A percentile compares a stretch with the other conserved stretches of the same genome.
These are phyloP conservation scores for Groenewaldozyma tartarivorans DNA, from an alignment of 805 yeast species.

Conservation along the genomic window DNA sequence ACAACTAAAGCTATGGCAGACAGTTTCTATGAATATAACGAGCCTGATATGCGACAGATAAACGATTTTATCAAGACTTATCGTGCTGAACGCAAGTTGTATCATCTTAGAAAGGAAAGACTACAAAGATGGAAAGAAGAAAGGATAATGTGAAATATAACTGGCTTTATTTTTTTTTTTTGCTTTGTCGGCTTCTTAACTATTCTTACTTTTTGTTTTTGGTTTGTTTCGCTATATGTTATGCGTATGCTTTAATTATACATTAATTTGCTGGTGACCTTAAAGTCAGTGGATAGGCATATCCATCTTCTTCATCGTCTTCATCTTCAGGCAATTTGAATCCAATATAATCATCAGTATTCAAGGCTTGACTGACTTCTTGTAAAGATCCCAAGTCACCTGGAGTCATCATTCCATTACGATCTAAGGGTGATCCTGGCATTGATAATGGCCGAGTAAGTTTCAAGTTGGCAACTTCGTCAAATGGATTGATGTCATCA, in stretches of 20 bases:
- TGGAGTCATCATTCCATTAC: constrained; percentile 89
- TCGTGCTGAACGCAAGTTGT: constrained; percentile 32
- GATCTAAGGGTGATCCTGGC: constrained; percentile 91
- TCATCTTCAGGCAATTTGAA: constrained; percentile 33
- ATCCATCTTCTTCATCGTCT: constrained; percentile 26
- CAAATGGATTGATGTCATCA: constrained; percentile 23
- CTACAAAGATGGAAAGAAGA: constrained; percentile 39
- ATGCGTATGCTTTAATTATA: too few relatives aligned
- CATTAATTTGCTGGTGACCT: too few relatives aligned
- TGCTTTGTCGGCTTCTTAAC: constrained; percentile 1
- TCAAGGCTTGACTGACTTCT: constrained; percentile 65
- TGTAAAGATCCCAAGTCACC: constrained; percentile 96
- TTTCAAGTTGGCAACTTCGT: constrained; percentile 30
- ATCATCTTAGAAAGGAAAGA: constrained; percentile 39
- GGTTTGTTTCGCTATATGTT: too few relatives aligned
- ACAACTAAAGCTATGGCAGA: constrained; percentile 28
- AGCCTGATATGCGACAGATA: constrained; percentile 20
- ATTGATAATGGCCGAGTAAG: constrained; percentile 87
- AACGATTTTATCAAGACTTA: constrained; percentile 35
- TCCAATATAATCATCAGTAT: constrained; percentile 64
- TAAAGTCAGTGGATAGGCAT: constrained; percentile 20
- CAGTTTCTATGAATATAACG: constrained; percentile 22
- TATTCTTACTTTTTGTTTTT: too few relatives aligned
- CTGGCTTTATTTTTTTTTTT: background rate
- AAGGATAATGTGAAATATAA: constrained; percentile 21